Base-by-base conservation (phyloP, 2,329 filamentous ascomycete species). In the Aphanoascus verrucosus region DNA sequence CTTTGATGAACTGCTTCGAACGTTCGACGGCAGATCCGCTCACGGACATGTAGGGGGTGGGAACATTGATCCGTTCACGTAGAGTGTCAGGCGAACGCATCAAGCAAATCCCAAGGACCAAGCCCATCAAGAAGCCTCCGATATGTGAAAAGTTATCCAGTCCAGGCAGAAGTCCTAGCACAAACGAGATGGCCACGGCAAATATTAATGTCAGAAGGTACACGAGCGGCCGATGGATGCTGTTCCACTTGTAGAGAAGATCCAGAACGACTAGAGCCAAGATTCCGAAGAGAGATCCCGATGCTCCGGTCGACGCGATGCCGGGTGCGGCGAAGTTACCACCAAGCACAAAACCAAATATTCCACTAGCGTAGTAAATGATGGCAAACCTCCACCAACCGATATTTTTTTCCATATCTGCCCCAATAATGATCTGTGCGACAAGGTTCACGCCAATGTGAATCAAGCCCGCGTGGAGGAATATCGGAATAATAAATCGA, bases 91-190 rank as follows among this genome's bases (percentile, higher is more conserved):
- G 93, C 2, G 90, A 96, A 65, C 91, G 89, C 57, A 98, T 75
- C 28, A 98, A 77, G 57, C 84, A 94, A 49, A 97, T 77, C 11
- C 93, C 93, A 1, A 96, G 79, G 0, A 84, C 85, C 5, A 98
- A 72, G 0, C 93, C 93, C 82, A 94, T 94, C 49, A 94, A 71
- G 68, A 97, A 96, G 1, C 93, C 93, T 52, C 93, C 93, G 57
- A 98, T 96, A 61, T 98, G 93, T 14, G 88, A 87, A 69, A 97
- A 98, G 69, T 98, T 98, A 74, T 98, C 93, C 45, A 98, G 72
- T 7, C 90, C 91, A 0, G 93, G 93, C 1, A 98, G 77, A 3
- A 98, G 78, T 34, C 93, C 93, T 1, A 98, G 79, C 14, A 93
- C 88, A 65, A 98, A 96, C 0, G 89, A 88, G 59, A 98, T 89